Base-by-base conservation (phyloP, 1,284 basidiomycete species). In the Trametes versicolor region DNA sequence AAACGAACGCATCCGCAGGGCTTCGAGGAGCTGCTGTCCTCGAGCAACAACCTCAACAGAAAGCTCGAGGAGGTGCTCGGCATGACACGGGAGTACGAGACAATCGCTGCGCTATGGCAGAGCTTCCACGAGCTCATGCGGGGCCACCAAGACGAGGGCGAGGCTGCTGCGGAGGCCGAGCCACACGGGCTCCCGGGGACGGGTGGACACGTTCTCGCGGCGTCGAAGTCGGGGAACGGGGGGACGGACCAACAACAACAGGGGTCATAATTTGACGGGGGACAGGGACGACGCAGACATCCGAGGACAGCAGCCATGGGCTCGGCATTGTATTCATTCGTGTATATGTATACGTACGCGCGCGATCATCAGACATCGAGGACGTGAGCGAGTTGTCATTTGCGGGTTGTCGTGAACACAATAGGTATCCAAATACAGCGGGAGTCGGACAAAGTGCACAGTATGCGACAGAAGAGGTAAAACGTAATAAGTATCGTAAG, bases 71-170 rank as follows among this genome's bases (percentile, higher is more conserved):
- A 98, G 75, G 93, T 95, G 0, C 83, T 94, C 41, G 92, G 92
- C 10, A 97, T 98, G 83, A 96, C 96, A 5, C 91, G 90, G 67
- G 97, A 98, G 80, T 97, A 98, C 76, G 89, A 92, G 60, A 96
- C 93, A 0, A 96, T 98, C 55, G 93, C 95, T 1, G 82, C 87
- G 3, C 83, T 98, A 25, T 98, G 96, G 96, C 85, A 90, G 54
- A 88, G 85, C 63, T 95, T 96, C 72, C 89, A 94, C 70, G 81
- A 89, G 62, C 82, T 96, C 68, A 95, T 95, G 90, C 85, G 83
- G 23, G 83, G 81, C 47, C 83, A 83, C 63, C 74, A 71, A 58
- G 78, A 75, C 36, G 80, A 80, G 15, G 75, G 73, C 1, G 74
- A 75, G 2, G 76, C 45, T 3, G 77, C 66, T 48, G 70, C 55